phyloP scores from a whole-genome alignment of 345 rosid genomes.

The Pistacia vera region DNA sequence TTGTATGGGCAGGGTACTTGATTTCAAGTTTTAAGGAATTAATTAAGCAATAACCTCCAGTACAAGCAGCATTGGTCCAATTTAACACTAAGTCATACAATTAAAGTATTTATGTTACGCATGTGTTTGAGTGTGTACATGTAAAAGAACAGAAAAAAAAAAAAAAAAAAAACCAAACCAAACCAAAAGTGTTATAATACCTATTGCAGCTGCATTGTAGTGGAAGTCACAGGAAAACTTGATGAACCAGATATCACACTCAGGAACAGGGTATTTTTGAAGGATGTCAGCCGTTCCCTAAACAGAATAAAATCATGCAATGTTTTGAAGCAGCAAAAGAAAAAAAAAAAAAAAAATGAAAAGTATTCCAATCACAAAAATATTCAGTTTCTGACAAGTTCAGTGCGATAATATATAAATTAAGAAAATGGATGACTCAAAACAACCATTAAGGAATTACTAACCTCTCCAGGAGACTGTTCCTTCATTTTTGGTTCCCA shows the following conservation, averaged over 20 bases:
- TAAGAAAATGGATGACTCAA: background rate
- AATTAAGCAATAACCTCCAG: background rate
- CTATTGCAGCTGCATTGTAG: conserved; percentile 75
- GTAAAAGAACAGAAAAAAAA: background rate
- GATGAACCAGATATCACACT: conserved; percentile 96
- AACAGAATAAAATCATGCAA: conserved; percentile 9
- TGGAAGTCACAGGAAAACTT: conserved; percentile 92
- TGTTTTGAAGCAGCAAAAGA: background rate
- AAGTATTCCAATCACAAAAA: background rate
- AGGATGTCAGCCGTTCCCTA: conserved; percentile 91
- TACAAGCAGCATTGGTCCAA: background rate
- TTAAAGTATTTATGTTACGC: background rate
- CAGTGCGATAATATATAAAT: background rate
- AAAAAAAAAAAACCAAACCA: background rate
- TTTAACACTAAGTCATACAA: background rate
- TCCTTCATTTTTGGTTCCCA: conserved; percentile 98
- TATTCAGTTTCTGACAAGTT: background rate
- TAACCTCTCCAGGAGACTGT: conserved; percentile 97
- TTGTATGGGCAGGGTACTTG: background rate
- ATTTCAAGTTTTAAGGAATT: background rate
- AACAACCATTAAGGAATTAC: conserved; percentile 16
- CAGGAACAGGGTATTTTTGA: conserved; percentile 88
- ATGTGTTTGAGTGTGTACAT: background rate
- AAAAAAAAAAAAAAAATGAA: background rate
- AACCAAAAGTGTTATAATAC: conserved; percentile 33